Base-by-base conservation (phyloP, 345 rosid species). In the Noccaea bulbosa region DNA sequence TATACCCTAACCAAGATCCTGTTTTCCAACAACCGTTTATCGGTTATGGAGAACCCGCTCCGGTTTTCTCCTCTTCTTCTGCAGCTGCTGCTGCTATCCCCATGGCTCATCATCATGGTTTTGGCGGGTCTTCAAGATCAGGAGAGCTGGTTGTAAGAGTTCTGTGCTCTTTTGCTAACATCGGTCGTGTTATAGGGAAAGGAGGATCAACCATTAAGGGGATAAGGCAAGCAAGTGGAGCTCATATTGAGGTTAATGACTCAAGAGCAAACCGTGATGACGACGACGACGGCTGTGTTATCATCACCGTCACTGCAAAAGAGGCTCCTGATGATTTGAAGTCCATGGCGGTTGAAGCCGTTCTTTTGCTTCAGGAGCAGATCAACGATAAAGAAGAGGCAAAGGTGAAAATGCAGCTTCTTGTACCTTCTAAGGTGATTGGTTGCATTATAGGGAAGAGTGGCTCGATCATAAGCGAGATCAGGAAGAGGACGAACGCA, bases 121-220 rank as follows among this genome's bases (percentile, higher is more conserved):
- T 84, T 69, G 80, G 84, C 1, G 79, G 81, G 35, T 58, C 85
- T 70, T 80, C 89, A 6, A 84, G 27, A 66, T 81, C 85, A 12
- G 92, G 84, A 83, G 94, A 94, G 69, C 79, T 94, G 70, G 68
- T 80, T 39, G 14, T 94, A 22, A 82, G 84, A 66, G 85, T 94
- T 6, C 37, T 94, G 71, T 94, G 99, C 74, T 83, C 96, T 40
- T 83, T 78, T 71, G 72, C 84, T 69, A 94, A 89, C 67, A 94
- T 91, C 65, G 99, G 99, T 1, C 98, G 99, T 60, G 99, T 94
- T 59, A 94, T 94, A 57, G 99, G 98, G 49, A 91, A 84, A 82
- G 97, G 92, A 77, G 99, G 99, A 20, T 66, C 89, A 54, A 90
- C 97, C 37, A 89, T 91, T 67, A 94, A 89, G 78, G 87, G 82